These are phyloP conservation scores for Leucocoprinus sp. DNA, from an alignment of 768 basidiomycete genomes.

Conservation along the genomic window DNA sequence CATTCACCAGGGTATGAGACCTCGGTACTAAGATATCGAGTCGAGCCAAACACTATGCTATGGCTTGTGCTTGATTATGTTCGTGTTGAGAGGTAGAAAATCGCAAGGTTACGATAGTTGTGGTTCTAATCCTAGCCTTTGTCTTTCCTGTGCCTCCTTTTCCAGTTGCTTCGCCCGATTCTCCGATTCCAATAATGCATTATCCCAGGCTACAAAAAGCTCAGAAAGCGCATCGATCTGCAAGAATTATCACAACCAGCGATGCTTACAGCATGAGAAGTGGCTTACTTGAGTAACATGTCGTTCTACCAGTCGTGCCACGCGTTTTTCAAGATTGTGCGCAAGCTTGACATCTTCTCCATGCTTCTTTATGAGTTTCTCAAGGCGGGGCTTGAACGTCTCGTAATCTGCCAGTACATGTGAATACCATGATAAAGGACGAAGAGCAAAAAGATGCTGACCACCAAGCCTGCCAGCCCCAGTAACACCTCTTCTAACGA, in stretches of 20 bases:
- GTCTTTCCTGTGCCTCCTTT: slow-evolving; percentile 50
- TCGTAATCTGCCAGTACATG: slow-evolving; percentile 43
- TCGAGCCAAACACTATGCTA: no score
- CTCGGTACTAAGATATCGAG: no score
- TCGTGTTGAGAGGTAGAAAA: no score
- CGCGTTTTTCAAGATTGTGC: slow-evolving; percentile 53
- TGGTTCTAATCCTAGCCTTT: slow-evolving; percentile 49
- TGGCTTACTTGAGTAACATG: slow-evolving; percentile 65
- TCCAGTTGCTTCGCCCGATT: slow-evolving; percentile 49
- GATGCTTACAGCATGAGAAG: slow-evolving; percentile 9
- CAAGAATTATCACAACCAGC: background rate
- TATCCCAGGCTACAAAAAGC: slow-evolving; percentile 81
- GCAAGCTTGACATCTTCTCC: slow-evolving; percentile 52
- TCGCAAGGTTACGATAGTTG: no score
- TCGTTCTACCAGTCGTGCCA: slow-evolving; percentile 55
- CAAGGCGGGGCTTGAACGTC: slow-evolving; percentile 58
- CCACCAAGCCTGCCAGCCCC: slow-evolving; percentile 66
- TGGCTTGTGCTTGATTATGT: no score
- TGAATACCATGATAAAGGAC: background rate
- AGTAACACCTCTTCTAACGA: slow-evolving; percentile 64
- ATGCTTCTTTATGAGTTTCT: slow-evolving; percentile 46
- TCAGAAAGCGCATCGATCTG: slow-evolving; percentile 80
- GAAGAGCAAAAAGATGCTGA: slow-evolving; percentile 19
- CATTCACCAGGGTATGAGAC: no score
- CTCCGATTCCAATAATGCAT: slow-evolving; percentile 62